Evolutionary conservation across 2,329 filamentous ascomycete species (phyloP).

Genomic region (Verticillium nubilum): DNA sequence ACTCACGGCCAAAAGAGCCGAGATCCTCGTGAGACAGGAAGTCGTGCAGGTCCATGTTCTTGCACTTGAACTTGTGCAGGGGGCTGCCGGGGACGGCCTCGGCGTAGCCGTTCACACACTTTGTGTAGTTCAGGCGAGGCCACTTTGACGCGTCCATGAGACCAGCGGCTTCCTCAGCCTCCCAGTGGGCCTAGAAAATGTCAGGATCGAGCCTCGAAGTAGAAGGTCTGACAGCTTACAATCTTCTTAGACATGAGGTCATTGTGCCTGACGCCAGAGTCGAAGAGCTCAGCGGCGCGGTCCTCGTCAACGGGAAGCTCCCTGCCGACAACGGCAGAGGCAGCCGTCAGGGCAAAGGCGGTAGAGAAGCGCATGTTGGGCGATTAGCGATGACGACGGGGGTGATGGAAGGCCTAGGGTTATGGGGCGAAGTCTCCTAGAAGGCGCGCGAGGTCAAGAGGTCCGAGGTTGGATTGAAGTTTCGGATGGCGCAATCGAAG

Average conservation of each 20-base stretch:
- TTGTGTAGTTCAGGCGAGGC: slow-evolving; percentile 16
- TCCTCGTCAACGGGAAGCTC: slow-evolving; percentile 14
- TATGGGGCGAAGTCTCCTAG: background rate
- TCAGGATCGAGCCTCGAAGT: background rate
- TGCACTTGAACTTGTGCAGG: slow-evolving; percentile 16
- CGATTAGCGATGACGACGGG: too few relatives aligned
- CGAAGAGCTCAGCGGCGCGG: slow-evolving; percentile 16
- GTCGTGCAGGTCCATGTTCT: slow-evolving; percentile 43
- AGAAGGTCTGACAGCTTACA: background rate
- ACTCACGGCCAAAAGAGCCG: slow-evolving; percentile 29
- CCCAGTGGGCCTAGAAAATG: slow-evolving; percentile 16
- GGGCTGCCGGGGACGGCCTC: slow-evolving; percentile 14
- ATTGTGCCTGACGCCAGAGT: slow-evolving; percentile 16
- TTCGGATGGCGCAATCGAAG: background rate
- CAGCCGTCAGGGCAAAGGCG: slow-evolving; percentile 8
- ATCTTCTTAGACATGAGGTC: slow-evolving; percentile 15
- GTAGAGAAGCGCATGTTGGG: slow-evolving; percentile 12
- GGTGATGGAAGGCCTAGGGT: background rate
- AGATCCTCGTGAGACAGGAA: slow-evolving; percentile 47
- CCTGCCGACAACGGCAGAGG: slow-evolving; percentile 7
- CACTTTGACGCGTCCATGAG: slow-evolving; percentile 15
- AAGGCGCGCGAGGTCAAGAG: background rate
- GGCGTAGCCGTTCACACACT: slow-evolving; percentile 15
- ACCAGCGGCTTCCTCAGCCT: slow-evolving; percentile 13
- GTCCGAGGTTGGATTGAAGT: background rate